These are phyloP conservation scores for Leucaena leucocephala DNA, from an alignment of 306 rosid species.

Conservation along the genomic window DNA sequence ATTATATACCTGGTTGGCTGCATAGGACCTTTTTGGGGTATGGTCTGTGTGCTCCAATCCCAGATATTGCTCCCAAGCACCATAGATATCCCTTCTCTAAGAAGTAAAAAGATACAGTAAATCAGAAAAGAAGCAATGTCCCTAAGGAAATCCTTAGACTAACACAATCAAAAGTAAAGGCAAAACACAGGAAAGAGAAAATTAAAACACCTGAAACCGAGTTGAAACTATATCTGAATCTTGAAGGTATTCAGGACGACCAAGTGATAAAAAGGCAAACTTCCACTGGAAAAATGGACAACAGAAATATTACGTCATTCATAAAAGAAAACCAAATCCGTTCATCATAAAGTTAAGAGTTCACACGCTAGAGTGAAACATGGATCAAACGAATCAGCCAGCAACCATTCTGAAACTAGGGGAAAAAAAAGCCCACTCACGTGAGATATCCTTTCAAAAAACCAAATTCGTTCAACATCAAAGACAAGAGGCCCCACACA, in stretches of 20 bases:
- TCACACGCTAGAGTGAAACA: background rate
- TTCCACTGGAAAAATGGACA: slow-evolving; percentile 64
- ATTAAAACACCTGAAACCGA: slow-evolving; percentile 79
- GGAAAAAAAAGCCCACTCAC: background rate
- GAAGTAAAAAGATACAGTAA: slow-evolving; percentile 19
- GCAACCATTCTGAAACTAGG: background rate
- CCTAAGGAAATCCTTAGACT: background rate
- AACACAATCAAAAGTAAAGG: slow-evolving; percentile 16
- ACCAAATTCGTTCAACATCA: background rate
- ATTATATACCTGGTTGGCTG: slow-evolving; percentile 69
- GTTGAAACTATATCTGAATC: slow-evolving; percentile 73
- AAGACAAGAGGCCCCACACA: background rate
- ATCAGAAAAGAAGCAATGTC: background rate
- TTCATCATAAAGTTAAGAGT: background rate
- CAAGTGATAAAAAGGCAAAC: slow-evolving; percentile 85
- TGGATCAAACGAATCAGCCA: background rate
- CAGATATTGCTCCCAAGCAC: slow-evolving; percentile 99
- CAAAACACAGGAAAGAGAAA: slow-evolving; percentile 2
- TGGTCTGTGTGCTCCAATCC: slow-evolving; percentile 90
- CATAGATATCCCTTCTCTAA: slow-evolving; percentile 87
- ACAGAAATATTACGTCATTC: background rate
- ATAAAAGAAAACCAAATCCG: background rate
- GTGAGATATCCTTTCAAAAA: background rate
- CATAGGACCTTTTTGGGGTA: slow-evolving; percentile 73
- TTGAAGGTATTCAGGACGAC: slow-evolving; percentile 93